Base-by-base conservation (phyloP, 345 rosid species). In the Nephelium lappaceum region DNA sequence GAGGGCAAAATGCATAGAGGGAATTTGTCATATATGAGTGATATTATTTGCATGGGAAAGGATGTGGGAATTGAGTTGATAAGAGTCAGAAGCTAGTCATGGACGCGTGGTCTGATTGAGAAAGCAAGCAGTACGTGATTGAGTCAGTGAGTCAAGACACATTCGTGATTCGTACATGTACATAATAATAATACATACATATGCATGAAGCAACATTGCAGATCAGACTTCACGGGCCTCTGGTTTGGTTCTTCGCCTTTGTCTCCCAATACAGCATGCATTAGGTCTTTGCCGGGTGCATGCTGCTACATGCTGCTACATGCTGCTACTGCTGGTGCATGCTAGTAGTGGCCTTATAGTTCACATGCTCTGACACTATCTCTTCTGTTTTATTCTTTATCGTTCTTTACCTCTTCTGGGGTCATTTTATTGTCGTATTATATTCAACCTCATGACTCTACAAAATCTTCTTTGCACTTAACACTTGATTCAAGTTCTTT, bases 311-410 rank as follows among this genome's bases (percentile, higher is more conserved):
- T 27, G 2, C 31, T 27, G 31, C 36, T 27, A 27, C 31, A 27
- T 27, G 2, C 31, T 27, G 31, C 36, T 31, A 31, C 36, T 31
- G 36, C 36, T 31, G 36, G 36, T 31, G 36, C 36, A 31, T 77
- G 14, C 55, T 79, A 78, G 68, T 67, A 79, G 79, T 78, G 78
- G 74, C 9, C 27, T 47, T 27, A 49, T 63, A 82, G 81, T 69
- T 85, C 91, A 88, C 91, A 88, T 83, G 87, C 67, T 81, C 91
- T 84, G 91, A 84, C 89, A 84, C 74, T 45, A 38, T 61, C 66
- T 45, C 42, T 73, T 62, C 58, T 81, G 82, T 83, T 83, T 80
- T 81, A 78, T 80, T 85, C 84, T 81, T 80, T 78, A 78, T 87
- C 81, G 74, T 85, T 82, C 71, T 76, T 73, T 78, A 45, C 80